Percentiles rank a stretch among this genome's conserved stretches.
These are phyloP conservation scores for Talaromyces adpressus DNA, from an alignment of 495 filamentous ascomycete species.

Conservation along the genomic window DNA sequence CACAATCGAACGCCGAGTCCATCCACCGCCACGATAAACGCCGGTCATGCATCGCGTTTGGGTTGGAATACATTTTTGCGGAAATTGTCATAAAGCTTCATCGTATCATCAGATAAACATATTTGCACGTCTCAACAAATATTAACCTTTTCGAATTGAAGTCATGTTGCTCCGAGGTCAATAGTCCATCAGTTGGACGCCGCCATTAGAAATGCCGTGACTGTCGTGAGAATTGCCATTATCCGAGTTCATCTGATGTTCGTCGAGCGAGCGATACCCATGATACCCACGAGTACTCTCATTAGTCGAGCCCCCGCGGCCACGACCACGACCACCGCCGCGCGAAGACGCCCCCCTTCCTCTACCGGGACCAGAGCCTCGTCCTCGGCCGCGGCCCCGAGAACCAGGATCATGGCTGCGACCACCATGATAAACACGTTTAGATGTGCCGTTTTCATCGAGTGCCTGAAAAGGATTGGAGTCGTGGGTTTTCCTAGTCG, in stretches of 20 bases:
- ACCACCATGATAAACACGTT: background rate
- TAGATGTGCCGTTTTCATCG: background rate
- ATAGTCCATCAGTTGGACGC: constrained; percentile 7
- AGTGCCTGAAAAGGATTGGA: constrained; percentile 4
- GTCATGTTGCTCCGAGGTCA: constrained; percentile 1
- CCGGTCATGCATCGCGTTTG: background rate
- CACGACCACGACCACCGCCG: constrained; percentile 9
- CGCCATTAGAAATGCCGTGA: background rate
- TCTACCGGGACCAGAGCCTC: constrained; percentile 4
- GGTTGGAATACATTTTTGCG: background rate
- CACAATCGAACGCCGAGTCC: background rate
- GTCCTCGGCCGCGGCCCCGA: constrained; percentile 5
- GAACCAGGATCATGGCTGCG: background rate
- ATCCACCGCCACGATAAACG: background rate
- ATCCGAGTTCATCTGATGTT: background rate
- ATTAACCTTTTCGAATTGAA: background rate
- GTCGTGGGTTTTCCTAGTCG: constrained; percentile 2
- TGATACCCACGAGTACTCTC: background rate
- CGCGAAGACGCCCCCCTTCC: constrained; percentile 3
- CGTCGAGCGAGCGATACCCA: constrained; percentile 7
- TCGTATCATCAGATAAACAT: background rate
- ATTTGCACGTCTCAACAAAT: background rate
- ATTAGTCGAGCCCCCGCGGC: background rate
- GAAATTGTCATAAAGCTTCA: background rate
- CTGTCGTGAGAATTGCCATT: background rate